phyloP scores from a whole-genome alignment of 2,329 filamentous ascomycete genomes.

The Pochonia chlamydosporia region DNA sequence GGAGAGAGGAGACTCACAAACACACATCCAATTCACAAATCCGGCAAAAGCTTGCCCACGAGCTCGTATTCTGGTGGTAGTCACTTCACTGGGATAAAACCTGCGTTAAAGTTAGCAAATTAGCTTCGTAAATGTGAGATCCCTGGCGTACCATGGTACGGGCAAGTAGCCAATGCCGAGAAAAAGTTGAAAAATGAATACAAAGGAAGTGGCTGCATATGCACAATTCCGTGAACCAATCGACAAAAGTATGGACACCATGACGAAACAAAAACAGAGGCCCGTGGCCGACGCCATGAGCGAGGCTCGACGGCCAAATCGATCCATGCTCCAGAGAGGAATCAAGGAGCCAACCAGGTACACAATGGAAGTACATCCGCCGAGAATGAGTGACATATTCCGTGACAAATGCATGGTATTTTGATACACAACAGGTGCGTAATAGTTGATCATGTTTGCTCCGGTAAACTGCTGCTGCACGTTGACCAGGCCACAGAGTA shows the following conservation, averaged over 20 bases:
- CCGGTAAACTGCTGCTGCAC: conserved; percentile 22
- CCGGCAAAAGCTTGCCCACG: conserved; percentile 32
- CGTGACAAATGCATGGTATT: neutral
- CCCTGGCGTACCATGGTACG: conserved; percentile 36
- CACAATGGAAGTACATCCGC: too few species aligned
- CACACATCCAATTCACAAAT: conserved; percentile 19
- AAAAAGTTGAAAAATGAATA: conserved; percentile 41
- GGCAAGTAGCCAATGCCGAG: conserved; percentile 34
- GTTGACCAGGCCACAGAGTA: conserved; percentile 20
- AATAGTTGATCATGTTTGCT: conserved; percentile 1
- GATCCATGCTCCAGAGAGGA: conserved; percentile 9
- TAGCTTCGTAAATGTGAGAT: too few species aligned
- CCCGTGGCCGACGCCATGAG: conserved; percentile 34
- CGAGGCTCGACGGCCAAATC: conserved; percentile 32
- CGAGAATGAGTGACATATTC: too few species aligned
- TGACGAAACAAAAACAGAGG: conserved; percentile 35
- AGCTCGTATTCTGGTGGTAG: conserved; percentile 32
- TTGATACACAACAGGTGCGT: neutral
- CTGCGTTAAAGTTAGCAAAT: too few species aligned
- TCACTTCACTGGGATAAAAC: conserved; percentile 33
- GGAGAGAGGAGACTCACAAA: conserved; percentile 11
- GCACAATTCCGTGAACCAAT: conserved; percentile 22
- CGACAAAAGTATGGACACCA: conserved; percentile 32
- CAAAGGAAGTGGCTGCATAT: conserved; percentile 35
- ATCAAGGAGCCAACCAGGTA: too few species aligned